Base-by-base conservation (phyloP, 148 eudicot genomes). In the Rhododendron ferrugineum region DNA sequence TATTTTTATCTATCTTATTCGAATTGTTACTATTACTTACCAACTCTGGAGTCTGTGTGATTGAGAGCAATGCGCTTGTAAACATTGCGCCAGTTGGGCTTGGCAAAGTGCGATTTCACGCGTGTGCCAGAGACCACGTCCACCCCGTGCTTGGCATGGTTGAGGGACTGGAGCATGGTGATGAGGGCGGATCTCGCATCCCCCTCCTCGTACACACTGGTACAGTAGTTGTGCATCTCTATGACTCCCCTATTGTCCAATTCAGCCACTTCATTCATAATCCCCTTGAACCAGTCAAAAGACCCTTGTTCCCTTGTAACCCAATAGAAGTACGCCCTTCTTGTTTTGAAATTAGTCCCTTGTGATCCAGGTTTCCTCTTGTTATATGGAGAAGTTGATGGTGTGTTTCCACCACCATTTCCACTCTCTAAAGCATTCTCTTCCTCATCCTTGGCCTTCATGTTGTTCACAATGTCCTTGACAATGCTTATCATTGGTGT, bases 281-380 rank as follows among this genome's bases (percentile, higher is more conserved):
- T 88, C 52, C 93, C 93, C 58, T 90, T 91, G 36, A 91, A 91
- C 93, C 93, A 91, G 8, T 91, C 93, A n/a, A 91, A 91, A 0
- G 93, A 91, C 14, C 93, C 93, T 87, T 91, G 93, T 44, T 91
- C 93, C 60, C 93, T 85, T 6, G 93, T 91, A 2, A 91, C 92
- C 93, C 93, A 91, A 32, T 91, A 91, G 87, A 91, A 91, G 80
- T 91, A 91, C 15, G 93, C 93, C 56, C 89, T 84, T 34, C 85
- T 85, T 22, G 93, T 91, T 64, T 46, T 90, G 85, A 91, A 91
- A 75, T 80, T 78, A 26, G 81, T 62, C 3, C 76, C 85, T 0
- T 79, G 85, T 11, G 86, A 79, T 1, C 90, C 89, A 11, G 86
- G 2, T n/a, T 49, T 84, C 23, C 78, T 52, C 62, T n/a, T 74